phyloP scores from a whole-genome alignment of 2,329 filamentous ascomycete species.

The Herpotrichia juniperi region DNA sequence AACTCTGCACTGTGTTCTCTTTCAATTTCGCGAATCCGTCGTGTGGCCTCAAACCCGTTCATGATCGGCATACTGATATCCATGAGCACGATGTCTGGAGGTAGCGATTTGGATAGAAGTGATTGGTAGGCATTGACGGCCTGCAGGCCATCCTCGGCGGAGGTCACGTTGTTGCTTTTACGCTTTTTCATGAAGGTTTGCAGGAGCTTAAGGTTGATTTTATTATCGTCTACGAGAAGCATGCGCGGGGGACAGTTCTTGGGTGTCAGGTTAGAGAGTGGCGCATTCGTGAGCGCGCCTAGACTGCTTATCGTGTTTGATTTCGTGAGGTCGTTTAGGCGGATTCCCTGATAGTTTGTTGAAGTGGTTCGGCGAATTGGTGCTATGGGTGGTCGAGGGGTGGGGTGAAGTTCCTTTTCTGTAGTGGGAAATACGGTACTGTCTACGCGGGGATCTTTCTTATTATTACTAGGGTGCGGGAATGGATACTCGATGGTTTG shows the following conservation, averaged over 20 bases:
- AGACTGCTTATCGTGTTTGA: slow-evolving; percentile 4
- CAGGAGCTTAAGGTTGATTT: slow-evolving; percentile 42
- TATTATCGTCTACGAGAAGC: slow-evolving; percentile 42
- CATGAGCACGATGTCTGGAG: slow-evolving; percentile 40
- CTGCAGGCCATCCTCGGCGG: slow-evolving; percentile 1
- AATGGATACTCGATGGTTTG: slow-evolving; percentile 17
- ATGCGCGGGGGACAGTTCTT: slow-evolving; percentile 22
- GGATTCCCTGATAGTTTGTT: neutral
- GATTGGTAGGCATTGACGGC: slow-evolving; percentile 1
- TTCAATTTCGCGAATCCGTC: slow-evolving; percentile 35
- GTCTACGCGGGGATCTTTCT: neutral
- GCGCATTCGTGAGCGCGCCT: neutral
- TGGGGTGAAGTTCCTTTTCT: neutral
- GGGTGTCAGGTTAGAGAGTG: neutral
- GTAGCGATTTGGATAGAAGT: slow-evolving; percentile 5
- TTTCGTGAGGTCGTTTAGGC: neutral
- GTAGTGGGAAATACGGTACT: slow-evolving; percentile 2
- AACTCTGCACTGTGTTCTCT: slow-evolving; percentile 17
- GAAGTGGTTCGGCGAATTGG: neutral
- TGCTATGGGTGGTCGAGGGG: neutral
- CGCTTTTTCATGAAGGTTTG: slow-evolving; percentile 47
- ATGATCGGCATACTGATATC: slow-evolving; percentile 44
- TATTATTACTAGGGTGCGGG: neutral
- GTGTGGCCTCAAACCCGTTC: slow-evolving; percentile 47
- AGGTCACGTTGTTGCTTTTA: neutral